Percentiles rank a stretch among this genome's conserved stretches.
Conservation (phyloP, 345 rosid species). For the Aquilaria sinensis region DNA sequence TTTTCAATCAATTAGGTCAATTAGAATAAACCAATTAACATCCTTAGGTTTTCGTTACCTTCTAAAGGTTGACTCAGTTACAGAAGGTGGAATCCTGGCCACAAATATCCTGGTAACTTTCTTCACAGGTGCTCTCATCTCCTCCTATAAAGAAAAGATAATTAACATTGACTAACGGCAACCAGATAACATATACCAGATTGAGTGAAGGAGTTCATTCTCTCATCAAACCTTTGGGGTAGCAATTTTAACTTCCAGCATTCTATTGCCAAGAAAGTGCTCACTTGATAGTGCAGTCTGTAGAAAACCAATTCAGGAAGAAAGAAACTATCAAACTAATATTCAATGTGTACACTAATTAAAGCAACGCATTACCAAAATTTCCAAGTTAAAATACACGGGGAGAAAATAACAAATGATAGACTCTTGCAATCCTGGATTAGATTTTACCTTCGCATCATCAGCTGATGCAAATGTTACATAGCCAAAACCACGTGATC, state of each 20-base stretch:
- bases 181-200: constrained; percentile 1
- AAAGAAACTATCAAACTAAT: neutral
- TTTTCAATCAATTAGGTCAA: neutral
- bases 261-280: constrained; percentile 82
- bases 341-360: neutral
- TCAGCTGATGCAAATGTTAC: constrained; percentile 74
- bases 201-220: constrained; percentile 2
- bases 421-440: too few species aligned
- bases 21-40: neutral
- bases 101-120: constrained; percentile 91
- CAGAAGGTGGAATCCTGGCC: constrained; percentile 85
- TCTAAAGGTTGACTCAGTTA: constrained; percentile 73
- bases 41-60: constrained; percentile 38
- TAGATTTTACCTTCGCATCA: constrained; percentile 64
- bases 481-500: constrained; percentile 98
- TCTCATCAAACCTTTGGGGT: constrained; percentile 74
- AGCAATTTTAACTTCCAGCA: constrained; percentile 88
- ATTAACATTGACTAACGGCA: constrained; percentile 4
- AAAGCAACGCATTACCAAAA: neutral
- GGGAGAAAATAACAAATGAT: too few species aligned
- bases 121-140: constrained; percentile 85
- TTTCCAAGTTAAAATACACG: neutral
- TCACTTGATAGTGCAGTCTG: constrained; percentile 71
- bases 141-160: constrained; percentile 57
- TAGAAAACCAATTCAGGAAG: constrained; percentile 12